Conservation (phyloP, 129 eudicot species). For the Escallonia rubra region DNA sequence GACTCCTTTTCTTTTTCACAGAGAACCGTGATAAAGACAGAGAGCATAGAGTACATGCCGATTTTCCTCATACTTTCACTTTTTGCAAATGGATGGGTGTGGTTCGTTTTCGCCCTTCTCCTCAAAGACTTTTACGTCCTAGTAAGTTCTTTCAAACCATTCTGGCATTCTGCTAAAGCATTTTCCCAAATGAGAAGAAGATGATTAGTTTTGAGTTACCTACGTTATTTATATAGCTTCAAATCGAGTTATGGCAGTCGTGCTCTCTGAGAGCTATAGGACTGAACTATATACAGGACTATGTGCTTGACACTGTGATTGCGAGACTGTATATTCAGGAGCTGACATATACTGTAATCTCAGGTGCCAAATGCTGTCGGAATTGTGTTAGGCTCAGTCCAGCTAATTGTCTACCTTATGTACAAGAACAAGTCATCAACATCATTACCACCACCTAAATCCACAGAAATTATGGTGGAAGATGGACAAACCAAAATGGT, state of each 20-base stretch:
- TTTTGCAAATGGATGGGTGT: constrained; percentile 37
- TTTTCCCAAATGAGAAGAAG: too few relatives aligned
- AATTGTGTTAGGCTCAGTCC: constrained; percentile 41
- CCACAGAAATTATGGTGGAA: constrained; percentile 6
- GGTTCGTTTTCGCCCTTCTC: constrained; percentile 46
- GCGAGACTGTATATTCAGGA: too few relatives aligned
- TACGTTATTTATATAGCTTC: too few relatives aligned
- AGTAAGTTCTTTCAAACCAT: constrained; percentile 22
- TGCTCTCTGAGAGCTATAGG: too few relatives aligned
- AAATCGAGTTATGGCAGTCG: too few relatives aligned
- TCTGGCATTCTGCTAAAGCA: too few relatives aligned
- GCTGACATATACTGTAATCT: neutral
- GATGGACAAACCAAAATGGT: constrained; percentile 13
- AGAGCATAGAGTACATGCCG: constrained; percentile 62
- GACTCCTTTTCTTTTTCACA: constrained; percentile 2
- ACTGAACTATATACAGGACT: too few relatives aligned
- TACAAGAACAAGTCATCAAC: constrained; percentile 19
- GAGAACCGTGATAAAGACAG: constrained; percentile 47
- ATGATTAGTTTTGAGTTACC: too few relatives aligned
- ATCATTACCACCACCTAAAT: neutral
- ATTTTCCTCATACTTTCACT: constrained; percentile 45
- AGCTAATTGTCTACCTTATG: constrained; percentile 23
- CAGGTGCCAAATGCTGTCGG: constrained; percentile 66
- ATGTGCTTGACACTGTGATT: too few relatives aligned
- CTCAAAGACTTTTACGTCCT: constrained; percentile 38